Conservation (phyloP, 2,329 filamentous ascomycete species). For the Biscogniauxia marginata region DNA sequence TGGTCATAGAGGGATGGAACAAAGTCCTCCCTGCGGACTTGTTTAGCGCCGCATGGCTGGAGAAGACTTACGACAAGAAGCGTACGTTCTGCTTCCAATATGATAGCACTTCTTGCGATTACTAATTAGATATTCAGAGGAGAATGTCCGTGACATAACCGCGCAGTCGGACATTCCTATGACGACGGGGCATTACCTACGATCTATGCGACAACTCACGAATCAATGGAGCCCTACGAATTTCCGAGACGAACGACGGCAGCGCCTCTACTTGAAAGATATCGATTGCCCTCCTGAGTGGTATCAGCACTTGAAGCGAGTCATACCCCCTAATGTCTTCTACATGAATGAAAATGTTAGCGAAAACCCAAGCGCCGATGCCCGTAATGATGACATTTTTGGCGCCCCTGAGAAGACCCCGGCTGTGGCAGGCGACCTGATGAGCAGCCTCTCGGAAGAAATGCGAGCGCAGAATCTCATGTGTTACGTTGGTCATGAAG, state of each 20-base stretch:
- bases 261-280: conserved; percentile 93
- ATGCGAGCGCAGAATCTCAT: conserved; percentile 97
- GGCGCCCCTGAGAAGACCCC: conserved; percentile 53
- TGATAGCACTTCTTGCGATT: background rate
- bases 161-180: conserved; percentile 74
- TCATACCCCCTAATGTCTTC: conserved; percentile 79
- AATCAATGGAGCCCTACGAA: conserved; percentile 76
- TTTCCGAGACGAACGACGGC: conserved; percentile 74
- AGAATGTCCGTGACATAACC: conserved; percentile 79
- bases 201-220: conserved; percentile 79
- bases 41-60: conserved; percentile 80
- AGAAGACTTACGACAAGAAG: conserved; percentile 75
- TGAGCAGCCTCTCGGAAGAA: conserved; percentile 82
- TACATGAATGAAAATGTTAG: conserved; percentile 81
- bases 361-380: conserved; percentile 24
- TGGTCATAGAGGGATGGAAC: conserved; percentile 90
- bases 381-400: conserved; percentile 43
- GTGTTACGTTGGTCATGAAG: conserved; percentile 98
- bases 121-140: conserved; percentile 53
- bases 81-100: conserved; percentile 49
- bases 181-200: conserved; percentile 86
- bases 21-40: conserved; percentile 70
- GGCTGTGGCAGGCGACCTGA: conserved; percentile 81
- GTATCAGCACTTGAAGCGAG: conserved; percentile 73
- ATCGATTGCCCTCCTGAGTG: conserved; percentile 91